phyloP scores from a whole-genome alignment of 225 moss, liverwort and hornwort species.

The Physcomitrium patens region DNA sequence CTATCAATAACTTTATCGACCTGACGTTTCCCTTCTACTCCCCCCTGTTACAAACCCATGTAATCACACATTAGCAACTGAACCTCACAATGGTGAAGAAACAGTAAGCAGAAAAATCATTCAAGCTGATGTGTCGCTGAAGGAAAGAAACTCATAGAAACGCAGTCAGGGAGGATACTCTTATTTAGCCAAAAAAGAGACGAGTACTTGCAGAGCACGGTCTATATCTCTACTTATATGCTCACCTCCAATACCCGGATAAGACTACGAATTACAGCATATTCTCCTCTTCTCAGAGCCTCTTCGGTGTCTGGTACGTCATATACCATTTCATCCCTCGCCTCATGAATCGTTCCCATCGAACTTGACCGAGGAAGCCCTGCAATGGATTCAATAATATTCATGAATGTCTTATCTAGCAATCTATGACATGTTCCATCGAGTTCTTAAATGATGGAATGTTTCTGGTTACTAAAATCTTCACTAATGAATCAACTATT shows the following conservation, averaged over 20 bases:
- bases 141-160: too few species aligned
- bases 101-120: neutral
- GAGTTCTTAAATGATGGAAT: neutral
- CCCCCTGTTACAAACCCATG: constrained; percentile 68
- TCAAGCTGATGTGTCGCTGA: too few species aligned
- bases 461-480: constrained; percentile 3
- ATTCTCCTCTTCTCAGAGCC: constrained; percentile 94
- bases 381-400: constrained; percentile 36
- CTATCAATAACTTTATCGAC: constrained; percentile 98
- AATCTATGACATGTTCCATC: constrained; percentile 17
- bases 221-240: constrained; percentile 14
- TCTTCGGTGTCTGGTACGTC: constrained; percentile 91
- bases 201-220: constrained; percentile 1
- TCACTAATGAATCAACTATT: constrained; percentile 20
- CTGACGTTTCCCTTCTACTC: constrained; percentile 96
- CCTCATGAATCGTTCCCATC: constrained; percentile 89
- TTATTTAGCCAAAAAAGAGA: neutral
- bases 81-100: constrained; percentile 14
- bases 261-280: constrained; percentile 96
- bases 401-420: constrained; percentile 13
- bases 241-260: constrained; percentile 95
- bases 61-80: constrained; percentile 24
- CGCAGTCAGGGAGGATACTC: too few species aligned
- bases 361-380: constrained; percentile 94
- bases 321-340: constrained; percentile 69